phyloP scores from a whole-genome alignment of 2,329 filamentous ascomycete species.

The Neonectria coccinea region DNA sequence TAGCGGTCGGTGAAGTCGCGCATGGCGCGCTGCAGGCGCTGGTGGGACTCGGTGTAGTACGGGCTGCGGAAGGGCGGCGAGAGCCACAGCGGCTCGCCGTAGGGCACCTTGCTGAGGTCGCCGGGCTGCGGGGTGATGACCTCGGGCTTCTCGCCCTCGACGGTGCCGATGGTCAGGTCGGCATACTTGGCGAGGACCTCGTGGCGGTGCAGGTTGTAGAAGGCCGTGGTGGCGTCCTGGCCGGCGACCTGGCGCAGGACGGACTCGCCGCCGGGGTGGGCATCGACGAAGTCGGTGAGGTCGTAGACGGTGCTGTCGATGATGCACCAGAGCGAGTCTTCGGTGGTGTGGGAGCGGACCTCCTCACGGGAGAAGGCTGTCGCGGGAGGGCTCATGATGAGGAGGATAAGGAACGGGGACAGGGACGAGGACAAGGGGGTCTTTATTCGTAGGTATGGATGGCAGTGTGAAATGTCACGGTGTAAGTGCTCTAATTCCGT shows the following conservation, averaged over 20 bases:
- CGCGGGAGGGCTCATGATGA: constrained; percentile 52
- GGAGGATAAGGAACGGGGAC: not conserved
- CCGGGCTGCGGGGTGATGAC: constrained; percentile 77
- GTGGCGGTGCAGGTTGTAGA: constrained; percentile 93
- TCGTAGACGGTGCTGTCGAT: constrained; percentile 91
- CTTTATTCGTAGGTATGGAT: not conserved
- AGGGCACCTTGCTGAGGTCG: constrained; percentile 81
- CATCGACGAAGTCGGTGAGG: constrained; percentile 85
- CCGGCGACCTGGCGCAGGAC: constrained; percentile 86
- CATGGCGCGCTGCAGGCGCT: constrained; percentile 74
- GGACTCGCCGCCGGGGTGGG: constrained; percentile 84
- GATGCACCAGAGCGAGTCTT: constrained; percentile 84
- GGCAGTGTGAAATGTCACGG: not conserved
- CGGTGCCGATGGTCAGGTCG: constrained; percentile 78
- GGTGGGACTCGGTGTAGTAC: constrained; percentile 83
- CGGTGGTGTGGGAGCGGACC: constrained; percentile 80
- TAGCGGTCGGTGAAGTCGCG: constrained; percentile 79
- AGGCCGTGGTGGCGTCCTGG: constrained; percentile 82
- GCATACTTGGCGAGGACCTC: constrained; percentile 88
- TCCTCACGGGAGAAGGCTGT: constrained; percentile 70
- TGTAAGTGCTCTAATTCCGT: not conserved
- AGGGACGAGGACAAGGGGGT: not conserved
- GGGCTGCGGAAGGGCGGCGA: constrained; percentile 80
- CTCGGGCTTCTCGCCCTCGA: constrained; percentile 80
- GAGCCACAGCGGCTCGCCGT: constrained; percentile 88